Evolutionary conservation across 2,329 filamentous ascomycete species (phyloP).

Genomic region (Drechslerella dactyloides): DNA sequence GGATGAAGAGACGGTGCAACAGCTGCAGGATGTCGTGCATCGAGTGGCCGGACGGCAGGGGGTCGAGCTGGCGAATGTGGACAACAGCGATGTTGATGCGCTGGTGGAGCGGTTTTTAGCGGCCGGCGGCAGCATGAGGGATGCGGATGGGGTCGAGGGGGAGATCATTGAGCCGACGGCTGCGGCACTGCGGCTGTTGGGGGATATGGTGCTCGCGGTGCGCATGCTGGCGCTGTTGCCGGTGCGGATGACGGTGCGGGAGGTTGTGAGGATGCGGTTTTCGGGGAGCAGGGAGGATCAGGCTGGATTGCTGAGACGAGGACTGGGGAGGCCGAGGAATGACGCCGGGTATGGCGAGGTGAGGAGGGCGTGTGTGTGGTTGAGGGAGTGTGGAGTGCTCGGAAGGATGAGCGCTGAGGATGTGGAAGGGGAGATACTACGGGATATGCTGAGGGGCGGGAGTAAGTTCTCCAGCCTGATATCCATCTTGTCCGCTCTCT

Average conservation of each 20-base stretch:
- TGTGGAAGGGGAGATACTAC: conserved; percentile 70
- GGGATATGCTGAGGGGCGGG: conserved; percentile 57
- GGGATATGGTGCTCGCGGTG: conserved; percentile 18
- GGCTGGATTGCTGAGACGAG: conserved; percentile 28
- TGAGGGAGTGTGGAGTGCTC: conserved; percentile 53
- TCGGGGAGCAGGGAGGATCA: conserved; percentile 33
- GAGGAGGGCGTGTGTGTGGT: conserved; percentile 48
- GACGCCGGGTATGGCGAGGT: conserved; percentile 53
- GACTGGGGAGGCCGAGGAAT: conserved; percentile 44
- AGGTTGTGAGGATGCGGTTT: conserved; percentile 47
- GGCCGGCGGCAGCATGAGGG: conserved; percentile 17
- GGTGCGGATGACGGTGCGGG: conserved; percentile 29
- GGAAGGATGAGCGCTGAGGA: conserved; percentile 67
- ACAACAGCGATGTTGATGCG: conserved; percentile 18
- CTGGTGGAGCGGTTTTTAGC: conserved; percentile 31
- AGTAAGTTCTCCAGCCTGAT: conserved; percentile 48
- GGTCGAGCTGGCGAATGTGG: conserved; percentile 3
- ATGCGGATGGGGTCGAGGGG: conserved; percentile 23
- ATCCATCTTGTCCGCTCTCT: conserved; percentile 58
- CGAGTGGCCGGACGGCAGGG: conserved; percentile 9
- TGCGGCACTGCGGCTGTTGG: conserved; percentile 21
- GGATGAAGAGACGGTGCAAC: conserved; percentile 40
- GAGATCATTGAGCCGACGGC: conserved; percentile 26
- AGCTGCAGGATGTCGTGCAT: conserved; percentile 37
- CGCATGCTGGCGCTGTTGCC: conserved; percentile 40